These are phyloP conservation scores for Colletotrichum tanaceti DNA, from an alignment of 2,329 filamentous ascomycete genomes.

Conservation along the genomic window DNA sequence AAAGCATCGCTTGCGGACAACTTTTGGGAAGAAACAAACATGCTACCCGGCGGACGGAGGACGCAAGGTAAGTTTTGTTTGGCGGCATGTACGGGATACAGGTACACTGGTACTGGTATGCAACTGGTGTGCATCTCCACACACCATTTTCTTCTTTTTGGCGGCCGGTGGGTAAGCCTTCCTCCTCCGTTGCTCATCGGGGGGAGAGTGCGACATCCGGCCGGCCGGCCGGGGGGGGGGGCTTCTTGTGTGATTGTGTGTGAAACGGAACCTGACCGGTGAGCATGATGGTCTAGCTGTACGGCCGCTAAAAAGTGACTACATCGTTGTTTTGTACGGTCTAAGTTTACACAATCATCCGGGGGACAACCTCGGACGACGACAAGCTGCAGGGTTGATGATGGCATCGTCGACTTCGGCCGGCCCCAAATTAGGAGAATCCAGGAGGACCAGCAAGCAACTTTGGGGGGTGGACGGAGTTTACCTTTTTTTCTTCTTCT, in stretches of 20 bases:
- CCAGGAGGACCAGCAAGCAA: not conserved
- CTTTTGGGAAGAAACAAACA: not conserved
- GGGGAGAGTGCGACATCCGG: conserved; percentile 30
- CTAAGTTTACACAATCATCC: conserved; percentile 18
- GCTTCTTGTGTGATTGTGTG: not conserved
- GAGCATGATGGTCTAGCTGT: conserved; percentile 16
- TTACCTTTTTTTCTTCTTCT: not conserved
- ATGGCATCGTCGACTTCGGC: conserved; percentile 16
- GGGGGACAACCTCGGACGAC: conserved; percentile 26
- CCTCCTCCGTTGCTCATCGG: conserved; percentile 33
- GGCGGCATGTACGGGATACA: conserved; percentile 13
- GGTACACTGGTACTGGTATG: too few relatives aligned
- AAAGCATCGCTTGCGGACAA: conserved; percentile 30
- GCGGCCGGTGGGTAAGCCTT: conserved; percentile 21
- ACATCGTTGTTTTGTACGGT: too few relatives aligned
- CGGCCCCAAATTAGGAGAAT: conserved; percentile 13
- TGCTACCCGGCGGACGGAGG: conserved; percentile 12
- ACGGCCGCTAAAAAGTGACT: not conserved
- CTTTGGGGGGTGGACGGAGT: conserved; percentile 8
- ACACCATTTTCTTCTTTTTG: not conserved
- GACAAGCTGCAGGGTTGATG: not conserved
- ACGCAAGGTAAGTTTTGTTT: conserved; percentile 25
- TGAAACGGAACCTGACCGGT: conserved; percentile 33
- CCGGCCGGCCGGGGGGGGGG: conserved; percentile 14
- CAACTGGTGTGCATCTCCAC: not conserved